Conservation (phyloP, 495 filamentous ascomycete genomes). For the Sphaerosporella brunnea region DNA sequence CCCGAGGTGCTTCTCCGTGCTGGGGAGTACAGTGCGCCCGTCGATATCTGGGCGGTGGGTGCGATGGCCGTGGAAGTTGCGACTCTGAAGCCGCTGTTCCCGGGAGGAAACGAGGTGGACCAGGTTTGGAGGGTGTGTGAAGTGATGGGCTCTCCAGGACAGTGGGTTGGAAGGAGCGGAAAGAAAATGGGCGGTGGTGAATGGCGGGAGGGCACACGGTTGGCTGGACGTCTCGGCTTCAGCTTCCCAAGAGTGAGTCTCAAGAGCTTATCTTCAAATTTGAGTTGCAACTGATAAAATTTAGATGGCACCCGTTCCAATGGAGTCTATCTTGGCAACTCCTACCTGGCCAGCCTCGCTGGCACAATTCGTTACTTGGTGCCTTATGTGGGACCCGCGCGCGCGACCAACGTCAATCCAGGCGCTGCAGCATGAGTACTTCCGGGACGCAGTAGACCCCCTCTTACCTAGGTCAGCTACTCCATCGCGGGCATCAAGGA, state of each 20-base stretch:
- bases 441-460: constrained; percentile 87
- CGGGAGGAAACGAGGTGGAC: constrained; percentile 94
- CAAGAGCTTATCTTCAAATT: neutral
- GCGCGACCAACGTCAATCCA: constrained; percentile 84
- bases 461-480: constrained; percentile 79
- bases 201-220: constrained; percentile 82
- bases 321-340: constrained; percentile 79
- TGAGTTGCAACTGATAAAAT: neutral
- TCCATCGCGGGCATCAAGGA: constrained; percentile 58
- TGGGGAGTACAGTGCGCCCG: constrained; percentile 91
- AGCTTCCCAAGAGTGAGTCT: constrained; percentile 74
- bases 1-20: constrained; percentile 89
- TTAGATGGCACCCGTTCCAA: constrained; percentile 90
- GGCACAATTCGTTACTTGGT: constrained; percentile 91
- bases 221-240: constrained; percentile 92
- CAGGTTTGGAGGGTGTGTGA: constrained; percentile 99
- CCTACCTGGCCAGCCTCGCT: constrained; percentile 86
- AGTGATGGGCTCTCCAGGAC: constrained; percentile 97
- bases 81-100: constrained; percentile 91
- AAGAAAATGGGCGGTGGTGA: constrained; percentile 84
- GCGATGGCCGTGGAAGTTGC: constrained; percentile 99
- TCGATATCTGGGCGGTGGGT: constrained; percentile 96
- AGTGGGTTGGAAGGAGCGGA: constrained; percentile 88
- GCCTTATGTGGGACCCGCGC: constrained; percentile 98
- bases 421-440: constrained; percentile 86